Conservation (phyloP, 179 eudicot species). For the Heliamphora pulchella region DNA sequence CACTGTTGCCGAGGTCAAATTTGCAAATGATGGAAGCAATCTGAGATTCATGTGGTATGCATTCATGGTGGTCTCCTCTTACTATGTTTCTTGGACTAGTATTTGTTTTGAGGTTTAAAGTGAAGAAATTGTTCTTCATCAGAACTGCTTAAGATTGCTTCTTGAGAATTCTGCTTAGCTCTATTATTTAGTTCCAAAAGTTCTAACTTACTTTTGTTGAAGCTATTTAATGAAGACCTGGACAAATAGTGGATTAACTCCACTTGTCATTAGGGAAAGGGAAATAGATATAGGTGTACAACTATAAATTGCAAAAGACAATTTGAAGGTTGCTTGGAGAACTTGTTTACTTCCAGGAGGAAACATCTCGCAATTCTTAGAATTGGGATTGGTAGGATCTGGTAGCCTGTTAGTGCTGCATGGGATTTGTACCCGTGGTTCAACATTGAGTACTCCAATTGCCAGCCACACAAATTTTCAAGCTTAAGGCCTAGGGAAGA, state of each 20-base stretch:
- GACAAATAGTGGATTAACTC: neutral
- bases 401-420: neutral
- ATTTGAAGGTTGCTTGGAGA: neutral
- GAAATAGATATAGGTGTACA: neutral
- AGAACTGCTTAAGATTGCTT: slow-evolving; percentile 1
- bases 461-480: neutral
- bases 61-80: neutral
- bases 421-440: neutral
- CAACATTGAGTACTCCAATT: neutral
- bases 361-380: neutral
- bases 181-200: neutral
- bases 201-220: too few relatives aligned
- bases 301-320: neutral
- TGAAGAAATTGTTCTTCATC: slow-evolving; percentile 10
- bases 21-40: neutral
- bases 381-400: neutral
- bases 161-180: slow-evolving; percentile 4
- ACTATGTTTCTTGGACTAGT: neutral
- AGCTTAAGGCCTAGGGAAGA: slow-evolving; percentile 1
- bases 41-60: neutral
- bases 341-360: neutral
- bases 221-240: neutral
- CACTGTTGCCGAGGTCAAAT: neutral
- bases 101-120: neutral
- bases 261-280: neutral